Evolutionary conservation across 257 asterid genomes (phyloP).

Genomic region (Euphrasia confusa): DNA sequence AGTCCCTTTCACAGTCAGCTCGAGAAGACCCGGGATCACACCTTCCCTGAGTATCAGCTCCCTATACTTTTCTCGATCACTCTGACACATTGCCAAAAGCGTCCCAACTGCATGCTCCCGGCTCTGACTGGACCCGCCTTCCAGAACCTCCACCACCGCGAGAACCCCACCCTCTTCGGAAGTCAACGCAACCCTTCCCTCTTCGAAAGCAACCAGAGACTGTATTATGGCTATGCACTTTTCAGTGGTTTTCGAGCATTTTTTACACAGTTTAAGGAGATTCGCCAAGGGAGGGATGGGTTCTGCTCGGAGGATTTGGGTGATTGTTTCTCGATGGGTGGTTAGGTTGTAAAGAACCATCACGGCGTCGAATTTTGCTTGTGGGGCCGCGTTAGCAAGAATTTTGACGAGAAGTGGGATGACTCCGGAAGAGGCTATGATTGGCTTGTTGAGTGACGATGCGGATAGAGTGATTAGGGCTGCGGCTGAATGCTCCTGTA

Average conservation of each 20-base stretch:
- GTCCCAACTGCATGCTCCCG: constrained; percentile 89
- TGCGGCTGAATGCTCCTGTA: constrained; percentile 82
- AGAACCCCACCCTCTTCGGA: constrained; percentile 91
- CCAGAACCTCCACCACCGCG: constrained; percentile 83
- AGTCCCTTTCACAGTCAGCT: constrained; percentile 89
- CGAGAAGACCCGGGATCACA: constrained; percentile 90
- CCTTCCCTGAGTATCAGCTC: constrained; percentile 90
- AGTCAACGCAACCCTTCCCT: constrained; percentile 60
- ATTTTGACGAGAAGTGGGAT: constrained; percentile 75
- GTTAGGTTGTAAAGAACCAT: constrained; percentile 93
- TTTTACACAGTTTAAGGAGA: constrained; percentile 64
- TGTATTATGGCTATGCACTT: constrained; percentile 72
- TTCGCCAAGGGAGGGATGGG: constrained; percentile 63
- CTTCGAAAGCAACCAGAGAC: constrained; percentile 62
- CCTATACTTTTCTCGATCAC: constrained; percentile 64
- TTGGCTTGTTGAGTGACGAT: constrained; percentile 75
- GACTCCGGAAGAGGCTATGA: constrained; percentile 70
- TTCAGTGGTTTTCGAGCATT: constrained; percentile 64
- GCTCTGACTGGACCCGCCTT: constrained; percentile 70
- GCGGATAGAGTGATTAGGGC: constrained; percentile 88
- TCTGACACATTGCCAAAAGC: constrained; percentile 71
- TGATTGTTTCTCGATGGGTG: constrained; percentile 50
- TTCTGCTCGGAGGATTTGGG: constrained; percentile 45
- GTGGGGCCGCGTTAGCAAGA: constrained; percentile 45
- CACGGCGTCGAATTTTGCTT: constrained; percentile 71